Evolutionary conservation across 352 stramenopile species (phyloP).

Genomic region (Phytophthora podocarpi): DNA sequence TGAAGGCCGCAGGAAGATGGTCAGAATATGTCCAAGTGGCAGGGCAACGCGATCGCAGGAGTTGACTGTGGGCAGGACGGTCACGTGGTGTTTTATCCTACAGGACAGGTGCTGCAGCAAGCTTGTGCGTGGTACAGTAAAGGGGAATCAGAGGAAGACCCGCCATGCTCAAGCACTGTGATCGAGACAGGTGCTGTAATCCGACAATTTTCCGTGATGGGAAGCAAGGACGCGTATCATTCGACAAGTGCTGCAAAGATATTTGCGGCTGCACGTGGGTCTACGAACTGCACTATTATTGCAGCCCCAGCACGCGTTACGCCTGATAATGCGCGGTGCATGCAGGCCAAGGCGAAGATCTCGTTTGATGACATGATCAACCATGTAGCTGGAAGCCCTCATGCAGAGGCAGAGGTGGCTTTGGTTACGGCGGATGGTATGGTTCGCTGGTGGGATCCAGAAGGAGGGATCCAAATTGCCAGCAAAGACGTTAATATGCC

Average conservation of each 20-base stretch:
- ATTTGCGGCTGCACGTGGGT: conserved; percentile 48
- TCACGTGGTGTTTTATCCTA: conserved; percentile 74
- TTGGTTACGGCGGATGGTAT: conserved; percentile 56
- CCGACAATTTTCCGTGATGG: conserved; percentile 67
- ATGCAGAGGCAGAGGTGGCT: conserved; percentile 61
- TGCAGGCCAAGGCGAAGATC: conserved; percentile 52
- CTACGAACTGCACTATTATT: conserved; percentile 46
- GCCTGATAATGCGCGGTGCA: conserved; percentile 23
- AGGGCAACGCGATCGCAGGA: conserved; percentile 70
- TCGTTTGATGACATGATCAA: conserved; percentile 61
- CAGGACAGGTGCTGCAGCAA: conserved; percentile 68
- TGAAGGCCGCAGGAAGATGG: conserved; percentile 30
- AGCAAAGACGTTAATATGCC: conserved; percentile 23
- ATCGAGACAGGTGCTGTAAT: conserved; percentile 64
- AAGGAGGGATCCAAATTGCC: conserved; percentile 45
- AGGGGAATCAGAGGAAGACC: conserved; percentile 19
- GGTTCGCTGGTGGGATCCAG: conserved; percentile 57
- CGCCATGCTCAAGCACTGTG: conserved; percentile 37
- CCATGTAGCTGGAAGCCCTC: conserved; percentile 68
- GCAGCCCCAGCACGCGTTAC: conserved; percentile 29
- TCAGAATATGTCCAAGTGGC: conserved; percentile 48
- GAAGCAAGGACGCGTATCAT: conserved; percentile 45
- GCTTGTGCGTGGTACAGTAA: conserved; percentile 55
- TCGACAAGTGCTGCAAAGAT: conserved; percentile 36
- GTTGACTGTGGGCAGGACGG: conserved; percentile 30